Percentiles rank a stretch among this genome's conserved stretches.
Evolutionary conservation across 768 basidiomycete species (phyloP).

Genomic region (Serendipita indica): DNA sequence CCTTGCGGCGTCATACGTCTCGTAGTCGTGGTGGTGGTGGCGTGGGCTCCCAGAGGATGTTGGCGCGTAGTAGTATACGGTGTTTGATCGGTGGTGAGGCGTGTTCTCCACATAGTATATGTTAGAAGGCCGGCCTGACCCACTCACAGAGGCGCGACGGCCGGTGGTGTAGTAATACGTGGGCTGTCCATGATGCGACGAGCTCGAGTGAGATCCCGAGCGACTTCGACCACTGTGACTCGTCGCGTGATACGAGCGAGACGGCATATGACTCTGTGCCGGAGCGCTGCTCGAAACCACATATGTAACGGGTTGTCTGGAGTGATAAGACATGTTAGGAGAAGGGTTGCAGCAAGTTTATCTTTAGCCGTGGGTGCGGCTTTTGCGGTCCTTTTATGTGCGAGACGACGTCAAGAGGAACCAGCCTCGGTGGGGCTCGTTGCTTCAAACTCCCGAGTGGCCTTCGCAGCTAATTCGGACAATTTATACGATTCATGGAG

Average conservation of each 20-base stretch:
- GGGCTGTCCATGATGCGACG: not conserved
- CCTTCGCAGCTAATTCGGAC: no score
- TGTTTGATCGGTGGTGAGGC: not conserved
- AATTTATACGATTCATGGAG: not conserved
- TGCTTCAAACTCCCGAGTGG: no score
- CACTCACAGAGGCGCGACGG: not conserved
- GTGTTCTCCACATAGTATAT: slow-evolving; percentile 5
- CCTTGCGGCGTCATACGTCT: no score
- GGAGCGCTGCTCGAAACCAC: not conserved
- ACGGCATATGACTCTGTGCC: not conserved
- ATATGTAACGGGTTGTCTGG: not conserved
- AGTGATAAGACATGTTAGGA: not conserved
- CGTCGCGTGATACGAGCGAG: not conserved
- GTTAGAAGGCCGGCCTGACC: not conserved
- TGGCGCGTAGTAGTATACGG: no score
- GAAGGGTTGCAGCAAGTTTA: no score
- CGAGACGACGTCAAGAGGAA: no score
- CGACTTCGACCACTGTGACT: not conserved
- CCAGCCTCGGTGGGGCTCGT: no score
- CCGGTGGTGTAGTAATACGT: not conserved
- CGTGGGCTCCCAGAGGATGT: no score
- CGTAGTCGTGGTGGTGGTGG: no score
- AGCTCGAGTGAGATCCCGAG: slow-evolving; percentile 5
- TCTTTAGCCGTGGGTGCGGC: no score
- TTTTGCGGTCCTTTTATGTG: no score